Conservation (phyloP, 352 stramenopile species). For the Phytophthora citrophthora region DNA sequence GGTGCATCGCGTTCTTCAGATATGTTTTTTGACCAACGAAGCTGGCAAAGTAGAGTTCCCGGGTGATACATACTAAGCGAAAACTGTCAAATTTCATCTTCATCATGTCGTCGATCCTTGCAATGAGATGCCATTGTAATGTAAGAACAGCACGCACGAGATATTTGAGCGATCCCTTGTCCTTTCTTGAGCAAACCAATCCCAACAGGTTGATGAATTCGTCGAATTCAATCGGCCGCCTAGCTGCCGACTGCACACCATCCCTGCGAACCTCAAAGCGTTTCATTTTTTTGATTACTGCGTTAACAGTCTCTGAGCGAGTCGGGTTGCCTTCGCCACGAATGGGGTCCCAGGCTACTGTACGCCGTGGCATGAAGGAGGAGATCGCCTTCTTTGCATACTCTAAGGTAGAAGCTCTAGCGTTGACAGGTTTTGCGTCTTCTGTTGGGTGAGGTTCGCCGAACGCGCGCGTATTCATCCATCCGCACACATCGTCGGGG, state of each 20-base stretch:
- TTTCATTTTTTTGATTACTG: constrained; percentile 16
- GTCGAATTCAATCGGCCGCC: constrained; percentile 9
- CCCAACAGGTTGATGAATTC: constrained; percentile 10
- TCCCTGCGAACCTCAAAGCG: constrained; percentile 13
- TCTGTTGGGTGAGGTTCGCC: not conserved
- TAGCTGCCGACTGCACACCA: constrained; percentile 11
- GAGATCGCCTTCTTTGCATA: constrained; percentile 17
- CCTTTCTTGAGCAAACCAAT: not conserved
- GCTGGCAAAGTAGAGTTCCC: not conserved
- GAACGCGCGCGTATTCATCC: not conserved
- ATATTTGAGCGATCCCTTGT: not conserved
- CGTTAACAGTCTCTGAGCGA: constrained; percentile 5
- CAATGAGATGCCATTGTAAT: constrained; percentile 1
- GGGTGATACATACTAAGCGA: not conserved
- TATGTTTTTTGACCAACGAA: not conserved
- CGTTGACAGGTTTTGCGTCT: constrained; percentile 1
- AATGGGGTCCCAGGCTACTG: constrained; percentile 9
- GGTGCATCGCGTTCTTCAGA: not conserved
- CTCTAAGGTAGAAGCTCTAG: constrained; percentile 5
- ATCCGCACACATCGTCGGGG: not conserved
- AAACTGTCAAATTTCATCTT: constrained; percentile 1
- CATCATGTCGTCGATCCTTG: constrained; percentile 5
- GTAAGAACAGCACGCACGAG: not conserved
- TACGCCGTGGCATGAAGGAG: constrained; percentile 5
- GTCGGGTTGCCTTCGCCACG: constrained; percentile 9